phyloP scores from a whole-genome alignment of 345 rosid genomes.

The Trapa bicornis region DNA sequence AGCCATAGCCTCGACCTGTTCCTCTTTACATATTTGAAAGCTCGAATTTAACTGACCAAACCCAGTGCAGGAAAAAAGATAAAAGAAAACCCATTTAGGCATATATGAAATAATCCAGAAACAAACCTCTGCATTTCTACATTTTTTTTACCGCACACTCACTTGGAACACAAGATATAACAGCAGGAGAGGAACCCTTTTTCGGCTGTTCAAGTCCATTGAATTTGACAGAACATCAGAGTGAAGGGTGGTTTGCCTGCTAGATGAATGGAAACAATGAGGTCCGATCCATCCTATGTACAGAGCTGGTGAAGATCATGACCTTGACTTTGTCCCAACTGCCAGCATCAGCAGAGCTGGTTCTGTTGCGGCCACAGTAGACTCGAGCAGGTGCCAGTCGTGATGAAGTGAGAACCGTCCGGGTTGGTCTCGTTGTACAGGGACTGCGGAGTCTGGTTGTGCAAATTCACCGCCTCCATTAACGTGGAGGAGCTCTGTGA shows the following conservation, averaged over 20 bases:
- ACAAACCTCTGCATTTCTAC: background rate
- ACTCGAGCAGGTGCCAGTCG: background rate
- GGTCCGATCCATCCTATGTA: background rate
- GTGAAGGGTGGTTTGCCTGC: no score
- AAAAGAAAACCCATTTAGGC: background rate
- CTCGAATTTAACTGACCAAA: background rate
- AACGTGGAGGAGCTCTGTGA: slow-evolving; percentile 1
- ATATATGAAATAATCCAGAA: background rate
- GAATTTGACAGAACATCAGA: background rate
- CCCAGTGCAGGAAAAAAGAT: background rate
- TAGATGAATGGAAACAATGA: background rate
- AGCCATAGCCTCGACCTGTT: no score
- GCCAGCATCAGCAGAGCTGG: slow-evolving; percentile 4
- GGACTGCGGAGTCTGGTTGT: slow-evolving; percentile 3
- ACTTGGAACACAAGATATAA: background rate
- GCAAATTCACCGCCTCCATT: background rate
- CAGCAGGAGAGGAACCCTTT: background rate
- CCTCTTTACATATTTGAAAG: no score
- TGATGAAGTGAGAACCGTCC: background rate
- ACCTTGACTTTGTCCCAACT: background rate
- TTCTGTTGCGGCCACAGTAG: slow-evolving; percentile 12
- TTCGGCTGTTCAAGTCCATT: background rate
- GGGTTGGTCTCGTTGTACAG: slow-evolving; percentile 8
- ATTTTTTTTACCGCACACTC: background rate
- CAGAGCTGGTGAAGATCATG: background rate